Base-by-base conservation (phyloP, 176 grass and related monocot genomes). In the Carex parvula region DNA sequence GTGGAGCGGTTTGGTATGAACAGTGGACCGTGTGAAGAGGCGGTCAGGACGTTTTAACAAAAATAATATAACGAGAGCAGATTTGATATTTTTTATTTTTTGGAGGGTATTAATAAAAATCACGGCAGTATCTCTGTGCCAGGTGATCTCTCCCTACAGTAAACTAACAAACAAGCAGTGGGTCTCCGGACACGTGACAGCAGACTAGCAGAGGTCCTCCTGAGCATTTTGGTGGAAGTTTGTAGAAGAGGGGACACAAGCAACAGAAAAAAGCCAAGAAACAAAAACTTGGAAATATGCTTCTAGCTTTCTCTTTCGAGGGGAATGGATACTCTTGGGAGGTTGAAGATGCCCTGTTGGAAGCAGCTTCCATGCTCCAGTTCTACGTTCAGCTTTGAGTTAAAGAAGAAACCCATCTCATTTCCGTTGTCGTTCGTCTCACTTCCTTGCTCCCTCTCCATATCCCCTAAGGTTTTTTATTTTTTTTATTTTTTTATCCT, bases 391-490 rank as follows among this genome's bases (percentile, higher is more conserved):
- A 72, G 9, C 69, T 72, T 72, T 10, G 69, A 46, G 13, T n/a
- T 37, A 12, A 72, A 72, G 70, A 73, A 42, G 70, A 73, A 73
- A 73, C 70, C 20, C 4, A 74, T 74, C n/a, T 24, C 44, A 50
- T 42, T 21, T 12, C 44, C n/a, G 52, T 14, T 24, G 20, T 24
- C 13, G 20, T 74, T 74, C 3, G 15, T 74, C 42, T 74, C 70
- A 74, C 44, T 44, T 22, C 20, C 69, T 73, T 46, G 70, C 42
- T 44, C n/a, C 8, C 70, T 50, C 2, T 73, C 70, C n/a, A 46
- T 73, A 42, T 73, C 70, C 21, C 9, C 70, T 5, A 50, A 48
- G 70, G 70, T 42, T 42, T 4, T 41, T 41, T 41, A 3, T 35
- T 35, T 46, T 46, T 9, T n/a, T n/a, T n/a, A n/a, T 46, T 59